Percentiles rank a stretch among this genome's conserved stretches.
Evolutionary conservation across 2,329 filamentous ascomycete species (phyloP).

Genomic region (Bipolaris gigantea): DNA sequence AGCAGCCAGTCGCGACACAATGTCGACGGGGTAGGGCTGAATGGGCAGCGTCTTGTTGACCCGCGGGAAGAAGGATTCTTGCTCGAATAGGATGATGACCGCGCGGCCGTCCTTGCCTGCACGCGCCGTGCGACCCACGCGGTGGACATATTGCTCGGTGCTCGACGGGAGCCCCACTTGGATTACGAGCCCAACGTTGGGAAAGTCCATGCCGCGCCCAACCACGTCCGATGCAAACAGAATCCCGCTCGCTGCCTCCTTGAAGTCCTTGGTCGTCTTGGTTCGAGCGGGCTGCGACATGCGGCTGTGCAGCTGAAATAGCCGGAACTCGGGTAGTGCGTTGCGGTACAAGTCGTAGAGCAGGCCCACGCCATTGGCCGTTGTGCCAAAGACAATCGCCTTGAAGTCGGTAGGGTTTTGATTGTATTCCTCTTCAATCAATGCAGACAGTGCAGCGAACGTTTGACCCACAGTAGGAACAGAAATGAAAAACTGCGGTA

Average conservation of each 20-base stretch:
- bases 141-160: constrained; percentile 52
- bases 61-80: constrained; percentile 56
- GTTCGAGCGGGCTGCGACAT: constrained; percentile 49
- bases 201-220: constrained; percentile 56
- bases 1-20: constrained; percentile 42
- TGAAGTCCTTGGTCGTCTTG: constrained; percentile 50
- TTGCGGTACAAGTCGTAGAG: constrained; percentile 46
- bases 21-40: constrained; percentile 51
- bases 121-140: constrained; percentile 48
- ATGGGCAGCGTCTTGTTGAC: constrained; percentile 56
- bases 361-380: constrained; percentile 51
- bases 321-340: constrained; percentile 38
- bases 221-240: constrained; percentile 55
- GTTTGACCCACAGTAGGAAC: constrained; percentile 49
- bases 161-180: constrained; percentile 55
- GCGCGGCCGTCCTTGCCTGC: constrained; percentile 55
- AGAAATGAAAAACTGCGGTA: constrained; percentile 53
- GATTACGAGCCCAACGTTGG: constrained; percentile 53
- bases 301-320: constrained; percentile 50
- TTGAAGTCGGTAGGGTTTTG: constrained; percentile 48
- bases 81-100: constrained; percentile 56
- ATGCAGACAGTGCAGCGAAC: constrained; percentile 50
- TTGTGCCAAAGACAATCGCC: constrained; percentile 52
- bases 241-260: constrained; percentile 51
- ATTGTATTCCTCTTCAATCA: constrained; percentile 51